Base-by-base conservation (phyloP, 1,284 basidiomycete genomes). In the Moesziomyces globuligerus region DNA sequence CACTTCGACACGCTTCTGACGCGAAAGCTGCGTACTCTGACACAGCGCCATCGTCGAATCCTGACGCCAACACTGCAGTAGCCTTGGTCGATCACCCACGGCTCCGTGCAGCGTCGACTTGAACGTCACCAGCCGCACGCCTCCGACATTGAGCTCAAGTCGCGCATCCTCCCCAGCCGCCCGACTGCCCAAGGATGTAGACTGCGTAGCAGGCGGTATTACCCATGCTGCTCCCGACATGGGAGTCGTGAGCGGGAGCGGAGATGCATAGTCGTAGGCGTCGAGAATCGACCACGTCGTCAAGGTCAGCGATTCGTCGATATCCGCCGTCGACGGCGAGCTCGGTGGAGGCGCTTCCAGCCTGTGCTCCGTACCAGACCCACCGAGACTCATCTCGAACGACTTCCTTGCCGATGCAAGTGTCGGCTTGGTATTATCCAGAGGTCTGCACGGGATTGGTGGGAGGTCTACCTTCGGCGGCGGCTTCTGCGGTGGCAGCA, bases 401-500 rank as follows among this genome's bases (percentile, higher is more conserved):
- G 40, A 51, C 4, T 45, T 37, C 17, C 41, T 45, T 4, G 23
- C 29, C 11, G 60, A 41, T 8, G 17, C 21, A 0, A 9, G 5
- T 15, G 29, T 32, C 13, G 21, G 28, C n/a, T 18, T 20, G 15
- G 28, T n/a, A 9, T 21, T 3, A 17, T 42, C 46, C n/a, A 43
- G 28, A 20, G 53, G 44, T n/a, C n/a, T n/a, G n/a, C 17, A 34
- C n/a, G 58, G 65, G 4, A 52, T 55, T 4, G 48, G 59, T 4
- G 66, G 67, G n/a, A 52, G 55, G n/a, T 37, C 15, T 3, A 32
- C 24, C 17, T 51, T 54, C 8, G 67, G 67, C 7, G 67, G 67
- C 13, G 67, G 67, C 44, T 70, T 70, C n/a, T 56, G 67, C 17
- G 67, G 67, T 7, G 67, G 67, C 23, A 70, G 20, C 15, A 45